Evolutionary conservation across 495 filamentous ascomycete species (phyloP), one percentile per base, ranked within the genome.

Genomic region (Daldinia decipiens): DNA sequence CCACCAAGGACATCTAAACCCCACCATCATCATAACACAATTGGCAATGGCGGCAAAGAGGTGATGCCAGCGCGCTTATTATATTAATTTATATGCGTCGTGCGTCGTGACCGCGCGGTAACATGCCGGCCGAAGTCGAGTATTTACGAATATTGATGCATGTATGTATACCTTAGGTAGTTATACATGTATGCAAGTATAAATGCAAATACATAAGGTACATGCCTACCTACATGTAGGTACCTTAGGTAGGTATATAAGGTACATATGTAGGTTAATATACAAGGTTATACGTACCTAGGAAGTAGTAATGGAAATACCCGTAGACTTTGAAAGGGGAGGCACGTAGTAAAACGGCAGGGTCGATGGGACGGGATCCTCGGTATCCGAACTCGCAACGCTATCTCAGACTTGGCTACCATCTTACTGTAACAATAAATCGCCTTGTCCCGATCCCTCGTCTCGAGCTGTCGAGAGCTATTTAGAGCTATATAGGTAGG

Each of bases 351-450:
- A 32, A 32, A 32, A 32, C 6, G 7, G 29, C 29, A 32, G 29
- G 29, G 29, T 32, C 54, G 29, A 57, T 38, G n/a, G 32, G 53
- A 31, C 36, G 17, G 29, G 4, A 65, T 36, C 13, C 19, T 40
- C 59, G 53, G 39, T 57, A 34, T 38, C 54, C 54, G 54, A 57
- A 57, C 21, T 57, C 54, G 54, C 54, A 57, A 57, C 50, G 26
- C 50, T 31, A 36, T 61, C 26, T 45, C 26, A 47, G 52, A 57
- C 39, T 56, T 24, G 52, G 58, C 54, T 31, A 24, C 26, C 56
- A 68, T 68, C 52, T 69, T 69, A 69, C 66, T 69, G 66, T 69
- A 69, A 69, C 60, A 59, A 62, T 53, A 26, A 36, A 64, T 52
- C 50, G 12, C 21, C 50, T 52, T 45, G 40, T 45, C 40, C 40